A percentile compares a stretch with the other conserved stretches of the same genome.
These are phyloP conservation scores for Chytridium lagenaria DNA, from an alignment of 371 early-diverging fungal genomes.

Conservation along the genomic window DNA sequence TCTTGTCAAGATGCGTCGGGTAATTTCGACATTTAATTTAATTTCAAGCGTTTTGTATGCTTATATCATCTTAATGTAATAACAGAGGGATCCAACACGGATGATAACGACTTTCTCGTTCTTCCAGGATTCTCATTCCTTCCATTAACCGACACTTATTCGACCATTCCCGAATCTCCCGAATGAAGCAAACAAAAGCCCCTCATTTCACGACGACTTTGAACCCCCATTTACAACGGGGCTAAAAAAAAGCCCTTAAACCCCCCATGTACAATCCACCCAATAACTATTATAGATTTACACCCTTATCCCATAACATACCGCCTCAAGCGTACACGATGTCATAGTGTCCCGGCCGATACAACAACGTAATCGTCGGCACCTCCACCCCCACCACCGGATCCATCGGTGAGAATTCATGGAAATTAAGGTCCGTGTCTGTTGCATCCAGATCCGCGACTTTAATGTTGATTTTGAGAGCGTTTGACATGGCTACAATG, in stretches of 20 bases:
- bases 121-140: slow-evolving; percentile 2
- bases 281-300: too few relatives aligned
- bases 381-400: slow-evolving; percentile 26
- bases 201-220: too few relatives aligned
- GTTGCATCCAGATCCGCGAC: slow-evolving; percentile 49
- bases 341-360: slow-evolving; percentile 61
- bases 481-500: slow-evolving; percentile 57
- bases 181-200: background rate
- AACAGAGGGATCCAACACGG: background rate
- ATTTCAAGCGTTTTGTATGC: too few relatives aligned
- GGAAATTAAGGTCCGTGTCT: slow-evolving; percentile 48
- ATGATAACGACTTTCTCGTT: slow-evolving; percentile 3
- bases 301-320: too few relatives aligned
- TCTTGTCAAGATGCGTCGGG: too few relatives aligned
- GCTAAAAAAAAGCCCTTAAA: too few relatives aligned
- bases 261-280: too few relatives aligned
- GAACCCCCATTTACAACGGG: too few relatives aligned
- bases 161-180: background rate
- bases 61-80: too few relatives aligned
- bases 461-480: slow-evolving; percentile 46
- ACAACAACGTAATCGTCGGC: slow-evolving; percentile 44
- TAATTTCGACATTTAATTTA: too few relatives aligned
- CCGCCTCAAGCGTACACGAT: slow-evolving; percentile 43
- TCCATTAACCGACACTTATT: background rate
- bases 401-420: slow-evolving; percentile 53